These are phyloP conservation scores for Candida sanyaensis DNA, from an alignment of 1,139 yeast genomes.

Conservation along the genomic window DNA sequence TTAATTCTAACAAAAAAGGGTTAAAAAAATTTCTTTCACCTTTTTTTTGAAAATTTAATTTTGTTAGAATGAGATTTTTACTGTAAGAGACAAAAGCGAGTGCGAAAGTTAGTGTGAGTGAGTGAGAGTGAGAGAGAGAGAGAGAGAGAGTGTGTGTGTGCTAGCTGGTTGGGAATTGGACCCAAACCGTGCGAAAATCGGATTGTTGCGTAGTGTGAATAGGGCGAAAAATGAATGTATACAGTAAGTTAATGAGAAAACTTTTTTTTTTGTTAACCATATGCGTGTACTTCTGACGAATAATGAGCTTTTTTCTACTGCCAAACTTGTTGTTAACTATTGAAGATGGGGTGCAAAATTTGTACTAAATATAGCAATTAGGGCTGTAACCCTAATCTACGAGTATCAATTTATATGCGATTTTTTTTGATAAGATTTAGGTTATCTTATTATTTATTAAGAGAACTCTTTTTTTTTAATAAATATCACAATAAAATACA, in stretches of 20 bases:
- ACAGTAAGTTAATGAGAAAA: neutral
- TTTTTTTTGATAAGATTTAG: neutral
- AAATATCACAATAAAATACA: neutral
- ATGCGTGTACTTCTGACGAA: neutral
- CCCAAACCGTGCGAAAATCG: neutral
- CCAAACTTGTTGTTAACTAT: neutral
- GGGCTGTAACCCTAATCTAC: conserved; percentile 1
- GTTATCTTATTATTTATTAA: too few relatives aligned
- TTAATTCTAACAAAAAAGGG: conserved; percentile 2
- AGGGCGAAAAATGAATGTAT: neutral
- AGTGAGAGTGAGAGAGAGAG: neutral
- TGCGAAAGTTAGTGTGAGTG: neutral
- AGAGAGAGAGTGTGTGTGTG: neutral
- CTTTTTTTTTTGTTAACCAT: neutral
- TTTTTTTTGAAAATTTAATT: neutral
- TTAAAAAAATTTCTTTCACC: conserved; percentile 3
- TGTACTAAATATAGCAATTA: neutral
- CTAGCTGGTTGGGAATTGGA: neutral
- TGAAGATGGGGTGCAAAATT: conserved; percentile 6
- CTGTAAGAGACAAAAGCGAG: neutral
- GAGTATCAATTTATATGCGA: neutral
- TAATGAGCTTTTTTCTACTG: neutral
- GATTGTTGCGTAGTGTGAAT: conserved; percentile 1
- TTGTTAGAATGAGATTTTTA: conserved; percentile 2
- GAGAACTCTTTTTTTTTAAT: too few relatives aligned